Base-by-base conservation (phyloP, 1,284 basidiomycete genomes). In the Rhodotorula sp. region DNA sequence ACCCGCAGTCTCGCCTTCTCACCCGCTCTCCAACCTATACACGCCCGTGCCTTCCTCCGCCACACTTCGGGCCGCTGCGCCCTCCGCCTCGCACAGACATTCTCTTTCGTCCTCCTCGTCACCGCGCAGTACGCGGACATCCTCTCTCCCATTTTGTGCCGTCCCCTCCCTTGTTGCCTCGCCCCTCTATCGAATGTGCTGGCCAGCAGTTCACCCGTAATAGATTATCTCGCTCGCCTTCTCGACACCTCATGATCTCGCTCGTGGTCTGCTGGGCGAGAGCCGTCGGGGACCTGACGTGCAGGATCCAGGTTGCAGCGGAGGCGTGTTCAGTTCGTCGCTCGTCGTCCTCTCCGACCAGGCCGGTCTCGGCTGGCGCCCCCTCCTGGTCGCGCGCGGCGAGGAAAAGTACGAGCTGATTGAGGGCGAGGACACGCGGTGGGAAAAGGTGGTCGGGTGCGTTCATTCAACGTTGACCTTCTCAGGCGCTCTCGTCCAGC, bases 391-490 rank as follows among this genome's bases (percentile, higher is more conserved):
- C 1, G 70, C 73, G 10, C 55, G 73, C 42, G 73, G 67, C 9
- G 64, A 64, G 25, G 73, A 73, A 23, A 68, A 66, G 50, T 69
- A 67, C 58, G 73, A 74, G 50, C 64, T 74, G 23, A 70, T 72
- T 50, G 46, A 65, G 10, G 71, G 67, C n/a, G 73, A 70, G 48
- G 73, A 74, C 25, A 64, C 64, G 52, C 46, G 71, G 10, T 74
- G 73, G 73, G 54, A 73, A 46, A 58, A 50, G 27, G 19, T 74
- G 0, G 27, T 72, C 23, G 73, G 71, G 73, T 74, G 23, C 44
- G 63, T 25, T 9, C 34, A 5, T 34, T 27, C 14, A 2, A 1
- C 21, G 0, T 23, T 19, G 1, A 8, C 44, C 53, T 7, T 21
- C 52, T 45, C 49, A 13, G 34, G 34, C 34, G 34, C 34, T 34